Evolutionary conservation across 768 basidiomycete genomes (phyloP), one percentile per base, ranked within the genome.

Genomic region (Lactarius sp.): DNA sequence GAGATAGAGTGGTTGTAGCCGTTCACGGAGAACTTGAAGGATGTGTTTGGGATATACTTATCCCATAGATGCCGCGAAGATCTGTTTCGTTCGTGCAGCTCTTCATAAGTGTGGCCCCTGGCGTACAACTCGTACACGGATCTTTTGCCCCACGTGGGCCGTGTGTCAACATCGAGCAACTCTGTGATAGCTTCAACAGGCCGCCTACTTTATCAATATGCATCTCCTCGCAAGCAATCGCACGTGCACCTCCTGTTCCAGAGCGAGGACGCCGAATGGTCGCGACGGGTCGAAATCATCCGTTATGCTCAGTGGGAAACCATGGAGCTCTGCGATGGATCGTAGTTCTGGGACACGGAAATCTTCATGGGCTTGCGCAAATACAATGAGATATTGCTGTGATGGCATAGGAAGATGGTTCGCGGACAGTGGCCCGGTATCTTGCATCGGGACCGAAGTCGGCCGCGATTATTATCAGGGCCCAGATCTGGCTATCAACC

Each of bases 321-420:
- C 83, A 75, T 88, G 73, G 0, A 93, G 79, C 69, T 94, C 84
- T 2, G 91, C 82, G 44, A 94, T 73, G 4, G 93, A 94, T 36
- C 76, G 73, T 0, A 97, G 81, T 72, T 94, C 92, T 39, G 94
- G 93, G 13, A 95, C 73, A 31, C 94, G 80, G 71, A 96, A 96
- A 41, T 91, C 87, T 41, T 82, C 78, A 72, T 96, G 92, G 6
- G 80, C 81, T 73, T 90, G 90, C 2, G 92, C 91, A 74, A 94
- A 91, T 50, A 88, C 80, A 57, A 95, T 75, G 60, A 94, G 80
- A 67, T 84, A 86, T 50, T 75, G 57, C 51, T 41, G 56, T 41
- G 27, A 14, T 37, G 57, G 47, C 65, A 64, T 56, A 42, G 3
- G 42, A 16, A 14, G 37, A 12, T n/a, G n/a, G n/a, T n/a, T n/a